Percentiles rank a stretch among this genome's conserved stretches.
Conservation (phyloP, 176 grass and related monocot genomes). For the Triticum monococcum region DNA sequence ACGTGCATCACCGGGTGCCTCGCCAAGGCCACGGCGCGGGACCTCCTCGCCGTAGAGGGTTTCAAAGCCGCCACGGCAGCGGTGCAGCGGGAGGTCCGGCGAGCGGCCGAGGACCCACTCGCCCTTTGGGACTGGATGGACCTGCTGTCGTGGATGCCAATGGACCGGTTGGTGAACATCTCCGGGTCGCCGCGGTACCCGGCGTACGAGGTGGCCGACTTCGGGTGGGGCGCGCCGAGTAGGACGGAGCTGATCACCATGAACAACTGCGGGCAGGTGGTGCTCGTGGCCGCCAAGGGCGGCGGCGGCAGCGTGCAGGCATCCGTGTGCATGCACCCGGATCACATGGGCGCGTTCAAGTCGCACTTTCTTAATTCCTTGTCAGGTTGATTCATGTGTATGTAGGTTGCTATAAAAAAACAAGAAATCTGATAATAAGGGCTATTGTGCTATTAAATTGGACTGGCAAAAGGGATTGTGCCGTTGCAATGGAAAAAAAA, state of each 20-base stretch:
- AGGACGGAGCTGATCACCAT: conserved; percentile 5
- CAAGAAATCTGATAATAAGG: no score
- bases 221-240: background rate
- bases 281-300: background rate
- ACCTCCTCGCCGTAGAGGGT: background rate
- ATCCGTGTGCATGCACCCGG: conserved; percentile 2
- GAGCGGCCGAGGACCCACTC: background rate
- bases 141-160: background rate
- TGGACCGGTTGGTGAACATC: background rate
- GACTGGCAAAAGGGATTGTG: no score
- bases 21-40: background rate
- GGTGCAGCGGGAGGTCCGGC: background rate
- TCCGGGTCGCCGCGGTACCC: background rate
- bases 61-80: background rate
- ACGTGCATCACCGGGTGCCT: conserved; percentile 3
- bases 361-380: background rate
- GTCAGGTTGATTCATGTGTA: background rate
- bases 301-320: background rate
- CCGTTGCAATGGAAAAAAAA: no score
- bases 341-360: background rate
- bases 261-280: conserved; percentile 2
- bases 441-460: no score
- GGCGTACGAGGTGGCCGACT: background rate
- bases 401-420: no score
- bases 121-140: conserved; percentile 7